A percentile compares a stretch with the other conserved stretches of the same genome.
These are phyloP conservation scores for Geum urbanum DNA, from an alignment of 306 rosid species.

Conservation along the genomic window DNA sequence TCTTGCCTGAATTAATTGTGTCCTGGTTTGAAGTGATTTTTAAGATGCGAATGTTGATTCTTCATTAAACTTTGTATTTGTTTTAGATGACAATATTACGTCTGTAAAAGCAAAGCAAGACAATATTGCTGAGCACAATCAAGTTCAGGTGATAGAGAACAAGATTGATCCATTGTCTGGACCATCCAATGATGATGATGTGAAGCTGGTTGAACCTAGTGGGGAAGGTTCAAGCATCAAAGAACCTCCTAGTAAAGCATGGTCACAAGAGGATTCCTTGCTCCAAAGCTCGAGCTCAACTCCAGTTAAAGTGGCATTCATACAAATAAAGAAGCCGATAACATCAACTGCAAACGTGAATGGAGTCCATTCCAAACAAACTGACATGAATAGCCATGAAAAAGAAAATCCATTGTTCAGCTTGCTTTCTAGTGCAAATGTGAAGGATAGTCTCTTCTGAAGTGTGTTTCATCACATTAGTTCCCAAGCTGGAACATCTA, in stretches of 20 bases:
- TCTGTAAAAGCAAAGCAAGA: slow-evolving; percentile 22
- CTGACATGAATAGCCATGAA: slow-evolving; percentile 26
- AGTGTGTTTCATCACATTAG: not conserved
- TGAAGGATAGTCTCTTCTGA: slow-evolving; percentile 45
- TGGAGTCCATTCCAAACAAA: slow-evolving; percentile 30
- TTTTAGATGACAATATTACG: slow-evolving; percentile 41
- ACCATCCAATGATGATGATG: slow-evolving; percentile 15
- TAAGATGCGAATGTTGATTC: not conserved
- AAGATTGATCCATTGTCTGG: slow-evolving; percentile 27
- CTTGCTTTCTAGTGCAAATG: slow-evolving; percentile 41
- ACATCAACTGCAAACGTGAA: slow-evolving; percentile 10
- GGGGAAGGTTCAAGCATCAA: slow-evolving; percentile 26
- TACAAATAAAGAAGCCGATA: slow-evolving; percentile 47
- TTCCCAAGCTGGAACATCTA: not conserved
- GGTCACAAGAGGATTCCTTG: slow-evolving; percentile 25
- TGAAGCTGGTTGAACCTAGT: slow-evolving; percentile 21
- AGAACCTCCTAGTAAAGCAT: slow-evolving; percentile 20
- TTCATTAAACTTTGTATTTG: slow-evolving; percentile 4
- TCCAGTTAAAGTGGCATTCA: slow-evolving; percentile 61
- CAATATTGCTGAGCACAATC: slow-evolving; percentile 15
- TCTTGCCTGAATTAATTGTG: not conserved
- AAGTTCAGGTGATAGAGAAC: slow-evolving; percentile 17
- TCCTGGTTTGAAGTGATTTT: not conserved
- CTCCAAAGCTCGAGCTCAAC: slow-evolving; percentile 24
- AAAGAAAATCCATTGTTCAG: slow-evolving; percentile 41